phyloP scores from a whole-genome alignment of 2,329 filamentous ascomycete species.

The Aspergillus piperis region DNA sequence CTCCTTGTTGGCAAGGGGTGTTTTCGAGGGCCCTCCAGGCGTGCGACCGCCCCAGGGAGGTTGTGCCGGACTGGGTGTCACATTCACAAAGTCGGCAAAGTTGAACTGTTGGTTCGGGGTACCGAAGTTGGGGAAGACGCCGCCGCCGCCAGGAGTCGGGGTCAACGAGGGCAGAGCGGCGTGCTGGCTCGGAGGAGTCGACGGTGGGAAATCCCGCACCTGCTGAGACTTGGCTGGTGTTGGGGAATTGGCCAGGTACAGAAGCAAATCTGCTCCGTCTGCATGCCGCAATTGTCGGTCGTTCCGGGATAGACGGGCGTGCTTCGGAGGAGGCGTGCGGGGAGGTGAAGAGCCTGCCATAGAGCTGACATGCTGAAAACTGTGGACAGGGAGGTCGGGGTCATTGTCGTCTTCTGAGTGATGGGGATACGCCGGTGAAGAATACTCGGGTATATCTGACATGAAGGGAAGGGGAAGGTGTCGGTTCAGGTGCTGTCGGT shows the following conservation, averaged over 20 bases:
- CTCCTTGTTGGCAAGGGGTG: slow-evolving; percentile 68
- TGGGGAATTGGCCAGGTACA: slow-evolving; percentile 88
- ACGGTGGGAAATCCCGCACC: slow-evolving; percentile 61
- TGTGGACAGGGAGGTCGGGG: slow-evolving; percentile 67
- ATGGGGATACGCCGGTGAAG: slow-evolving; percentile 47
- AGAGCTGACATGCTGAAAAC: slow-evolving; percentile 44
- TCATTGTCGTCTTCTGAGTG: slow-evolving; percentile 75
- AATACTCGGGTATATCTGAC: slow-evolving; percentile 67
- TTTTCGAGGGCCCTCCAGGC: slow-evolving; percentile 60
- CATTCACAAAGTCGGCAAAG: slow-evolving; percentile 96
- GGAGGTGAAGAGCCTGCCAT: slow-evolving; percentile 77
- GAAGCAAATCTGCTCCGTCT: slow-evolving; percentile 76
- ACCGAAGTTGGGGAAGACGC: slow-evolving; percentile 72
- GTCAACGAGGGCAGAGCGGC: slow-evolving; percentile 53
- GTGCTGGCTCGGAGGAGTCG: slow-evolving; percentile 72
- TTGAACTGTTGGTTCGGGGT: slow-evolving; percentile 88
- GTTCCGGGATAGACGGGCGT: slow-evolving; percentile 51
- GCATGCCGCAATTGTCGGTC: slow-evolving; percentile 63
- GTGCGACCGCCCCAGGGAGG: slow-evolving; percentile 69
- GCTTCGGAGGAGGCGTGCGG: slow-evolving; percentile 71
- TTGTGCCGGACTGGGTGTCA: slow-evolving; percentile 93
- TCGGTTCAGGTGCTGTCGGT: slow-evolving; percentile 72
- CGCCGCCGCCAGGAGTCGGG: slow-evolving; percentile 62
- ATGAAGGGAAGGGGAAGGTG: slow-evolving; percentile 79
- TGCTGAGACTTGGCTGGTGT: slow-evolving; percentile 67